Base-by-base conservation (phyloP, 768 basidiomycete genomes). In the Leucocoprinus sp. region DNA sequence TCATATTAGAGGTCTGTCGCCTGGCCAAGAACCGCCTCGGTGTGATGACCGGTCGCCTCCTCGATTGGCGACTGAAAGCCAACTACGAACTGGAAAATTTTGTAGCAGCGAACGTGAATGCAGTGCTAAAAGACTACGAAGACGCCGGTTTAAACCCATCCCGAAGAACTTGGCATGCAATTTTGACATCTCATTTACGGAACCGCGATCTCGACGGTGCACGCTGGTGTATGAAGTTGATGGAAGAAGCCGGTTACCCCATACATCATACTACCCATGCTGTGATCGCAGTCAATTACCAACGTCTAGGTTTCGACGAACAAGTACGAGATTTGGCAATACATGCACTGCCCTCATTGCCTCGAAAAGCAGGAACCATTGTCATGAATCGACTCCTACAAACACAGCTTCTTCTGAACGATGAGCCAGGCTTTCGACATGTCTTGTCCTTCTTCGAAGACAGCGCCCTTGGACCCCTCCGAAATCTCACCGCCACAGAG, bases 321-420 rank as follows among this genome's bases (percentile, higher is more conserved):
- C 62, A 72, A 45, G 74, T 88, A 19, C 71, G 78, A 53, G 58
- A 64, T 33, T 69, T 66, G 42, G 75, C 77, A 1, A 54, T 84
- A 48, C 63, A 67, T 24, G 64, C 65, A 21, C 56, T 89, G 33
- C 62, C 54, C 28, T 55, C 62, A 18, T 57, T 80, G 48, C 63
- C 66, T 49, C 54, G 52, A 11, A 59, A 51, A 2, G 61, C 63
- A 1, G 70, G 75, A 31, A 75, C 78, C n/a, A 59, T 61, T 22
- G 69, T 79, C n/a, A 57, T 89, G 58, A 90, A 90, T 68, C 71
- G 71, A 49, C 64, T 89, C n/a, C 67, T 87, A 35, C 75, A 75
- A 50, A 68, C 80, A 31, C 68, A 74, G 36, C 57, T 90, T 31
- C 80, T 82, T 55, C 57, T 64, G 23, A 60, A 66, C 54, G 77